Evolutionary conservation across 495 filamentous ascomycete genomes (phyloP), one percentile per base, ranked within the genome.

Genomic region (Bathelium albidoporum): DNA sequence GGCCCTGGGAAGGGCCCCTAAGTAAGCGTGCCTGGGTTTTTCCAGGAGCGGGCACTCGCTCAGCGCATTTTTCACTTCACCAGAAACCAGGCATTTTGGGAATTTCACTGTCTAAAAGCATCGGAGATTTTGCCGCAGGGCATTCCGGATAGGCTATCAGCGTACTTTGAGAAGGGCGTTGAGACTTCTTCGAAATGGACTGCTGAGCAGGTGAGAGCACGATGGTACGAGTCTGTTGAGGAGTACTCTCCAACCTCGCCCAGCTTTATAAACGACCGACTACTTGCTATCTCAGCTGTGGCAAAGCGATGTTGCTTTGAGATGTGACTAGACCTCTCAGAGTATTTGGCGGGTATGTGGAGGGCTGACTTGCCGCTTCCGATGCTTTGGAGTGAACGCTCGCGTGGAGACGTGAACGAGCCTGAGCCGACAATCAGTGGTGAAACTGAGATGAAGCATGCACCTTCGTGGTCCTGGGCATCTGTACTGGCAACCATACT

Each of bases 41-140:
- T 29, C 70, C n/a, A 73, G 53, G 70, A 73, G 44, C 60, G 63
- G 20, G 12, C 64, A 3, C 59, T 73, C 4, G 61, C 67, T 7
- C 44, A 44, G 14, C 61, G 70, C 16, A 60, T 68, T 14, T 12
- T 73, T 10, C 70, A 71, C 59, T 69, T 66, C 44, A 55, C 41
- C 18, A 3, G 36, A 0, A 20, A 59, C 2, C 61, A 71, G 58
- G 44, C 70, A 26, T 9, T 64, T 16, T 73, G 69, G 69, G 63
- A 70, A 34, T 73, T 69, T 34, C 34, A 16, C 2, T 18, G 20
- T 16, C 39, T 12, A 12, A 2, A 41, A 1, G 14, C 36, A 32
- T 65, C 28, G 43, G 28, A 65, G 65, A 28, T 32, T 34, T 59
- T 20, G 58, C 58, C 58, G 32, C 58, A 1, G 26, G 34, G 18